Evolutionary conservation across 768 basidiomycete genomes (phyloP).

Genomic region (Holtermannia corniformis): DNA sequence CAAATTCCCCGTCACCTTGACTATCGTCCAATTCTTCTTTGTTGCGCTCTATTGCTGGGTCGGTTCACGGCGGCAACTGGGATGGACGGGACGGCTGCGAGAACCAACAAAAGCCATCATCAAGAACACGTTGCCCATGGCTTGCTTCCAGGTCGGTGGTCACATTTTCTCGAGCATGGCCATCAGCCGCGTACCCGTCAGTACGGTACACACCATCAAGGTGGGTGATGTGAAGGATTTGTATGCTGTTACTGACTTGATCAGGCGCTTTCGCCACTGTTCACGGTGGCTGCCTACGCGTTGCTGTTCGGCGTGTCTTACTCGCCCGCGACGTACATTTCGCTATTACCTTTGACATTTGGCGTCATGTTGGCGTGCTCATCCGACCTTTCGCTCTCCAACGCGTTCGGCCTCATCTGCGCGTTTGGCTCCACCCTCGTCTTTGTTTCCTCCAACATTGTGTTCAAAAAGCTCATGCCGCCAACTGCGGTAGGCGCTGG

Average conservation of each 20-base stretch:
- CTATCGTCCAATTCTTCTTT: constrained; percentile 95
- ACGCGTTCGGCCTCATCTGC: constrained; percentile 74
- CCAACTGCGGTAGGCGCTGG: constrained; percentile 34
- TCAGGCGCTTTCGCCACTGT: constrained; percentile 89
- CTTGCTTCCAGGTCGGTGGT: constrained; percentile 91
- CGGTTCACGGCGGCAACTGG: constrained; percentile 48
- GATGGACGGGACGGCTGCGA: constrained; percentile 50
- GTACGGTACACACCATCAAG: constrained; percentile 98
- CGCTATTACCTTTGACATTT: constrained; percentile 83
- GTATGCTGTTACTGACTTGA: background rate
- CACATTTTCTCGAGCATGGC: constrained; percentile 98
- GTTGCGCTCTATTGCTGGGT: constrained; percentile 77
- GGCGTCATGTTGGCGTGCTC: constrained; percentile 98
- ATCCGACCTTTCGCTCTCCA: constrained; percentile 81
- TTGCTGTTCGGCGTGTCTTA: constrained; percentile 89
- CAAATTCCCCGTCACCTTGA: constrained; percentile 89
- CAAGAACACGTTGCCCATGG: constrained; percentile 81
- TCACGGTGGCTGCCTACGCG: constrained; percentile 93
- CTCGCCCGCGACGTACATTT: constrained; percentile 79
- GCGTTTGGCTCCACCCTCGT: constrained; percentile 94
- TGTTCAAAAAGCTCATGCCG: constrained; percentile 98
- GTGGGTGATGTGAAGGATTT: constrained; percentile 46
- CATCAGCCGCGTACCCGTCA: constrained; percentile 89
- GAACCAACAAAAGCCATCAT: constrained; percentile 64
- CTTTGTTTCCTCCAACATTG: constrained; percentile 96